These are phyloP conservation scores for Sporothrix pseudoabietina DNA, from an alignment of 2,329 filamentous ascomycete genomes.

Conservation along the genomic window DNA sequence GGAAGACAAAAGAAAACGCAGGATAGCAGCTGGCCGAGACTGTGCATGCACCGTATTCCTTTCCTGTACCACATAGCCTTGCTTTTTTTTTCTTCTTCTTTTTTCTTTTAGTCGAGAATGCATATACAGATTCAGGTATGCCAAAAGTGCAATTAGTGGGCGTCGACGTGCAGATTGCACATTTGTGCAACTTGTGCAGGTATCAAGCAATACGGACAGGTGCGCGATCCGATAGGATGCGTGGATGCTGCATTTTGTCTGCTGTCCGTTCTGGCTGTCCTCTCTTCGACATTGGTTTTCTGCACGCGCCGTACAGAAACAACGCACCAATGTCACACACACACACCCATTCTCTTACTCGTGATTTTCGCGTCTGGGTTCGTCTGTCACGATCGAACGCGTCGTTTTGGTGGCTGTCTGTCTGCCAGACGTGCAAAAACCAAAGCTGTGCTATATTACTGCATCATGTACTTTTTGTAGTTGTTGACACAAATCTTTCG, in stretches of 20 bases:
- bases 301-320: background rate
- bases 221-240: background rate
- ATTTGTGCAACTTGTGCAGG: background rate
- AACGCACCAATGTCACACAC: background rate
- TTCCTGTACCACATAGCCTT: background rate
- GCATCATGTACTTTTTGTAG: background rate
- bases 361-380: background rate
- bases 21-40: background rate
- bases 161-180: background rate
- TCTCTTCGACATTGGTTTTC: background rate
- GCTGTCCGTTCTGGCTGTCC: background rate
- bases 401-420: background rate
- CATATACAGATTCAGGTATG: background rate
- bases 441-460: background rate
- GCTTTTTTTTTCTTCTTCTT: background rate
- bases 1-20: background rate
- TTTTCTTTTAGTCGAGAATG: background rate
- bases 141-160: background rate
- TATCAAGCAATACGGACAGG: background rate
- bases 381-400: background rate
- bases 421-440: background rate
- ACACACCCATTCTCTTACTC: background rate
- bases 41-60: background rate
- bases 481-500: background rate
- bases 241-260: background rate